Percentiles rank a stretch among this genome's conserved stretches.
These are phyloP conservation scores for Fusarium stilboides DNA, from an alignment of 2,329 filamentous ascomycete species.

Conservation along the genomic window DNA sequence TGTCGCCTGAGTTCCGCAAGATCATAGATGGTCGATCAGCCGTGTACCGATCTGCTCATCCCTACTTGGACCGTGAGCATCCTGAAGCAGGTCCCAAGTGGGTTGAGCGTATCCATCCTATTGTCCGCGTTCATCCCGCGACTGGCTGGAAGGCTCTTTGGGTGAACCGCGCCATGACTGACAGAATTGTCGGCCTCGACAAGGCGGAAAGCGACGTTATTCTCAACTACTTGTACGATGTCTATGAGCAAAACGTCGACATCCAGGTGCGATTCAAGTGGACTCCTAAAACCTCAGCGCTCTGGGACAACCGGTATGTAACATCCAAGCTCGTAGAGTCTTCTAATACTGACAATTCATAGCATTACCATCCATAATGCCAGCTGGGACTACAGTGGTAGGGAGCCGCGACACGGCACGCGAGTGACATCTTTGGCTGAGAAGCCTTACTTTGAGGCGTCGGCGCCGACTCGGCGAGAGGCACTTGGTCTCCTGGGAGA, in stretches of 20 bases:
- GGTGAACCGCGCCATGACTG: conserved; percentile 80
- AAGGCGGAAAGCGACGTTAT: conserved; percentile 78
- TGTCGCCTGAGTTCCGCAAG: conserved; percentile 78
- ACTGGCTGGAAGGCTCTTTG: conserved; percentile 83
- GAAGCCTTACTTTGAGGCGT: conserved; percentile 76
- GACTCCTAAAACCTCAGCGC: conserved; percentile 75
- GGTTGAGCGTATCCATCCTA: conserved; percentile 77
- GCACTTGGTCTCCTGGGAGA: conserved; percentile 75
- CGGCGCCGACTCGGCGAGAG: conserved; percentile 76
- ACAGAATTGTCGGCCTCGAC: conserved; percentile 77
- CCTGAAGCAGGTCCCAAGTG: conserved; percentile 74
- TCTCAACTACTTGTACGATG: conserved; percentile 75
- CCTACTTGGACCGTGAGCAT: conserved; percentile 76
- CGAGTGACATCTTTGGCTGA: conserved; percentile 80
- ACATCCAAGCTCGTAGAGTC: fast-evolving
- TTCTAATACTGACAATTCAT: not conserved
- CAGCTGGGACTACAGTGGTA: conserved; percentile 80
- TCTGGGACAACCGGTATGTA: conserved; percentile 78
- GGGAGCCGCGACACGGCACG: conserved; percentile 78
- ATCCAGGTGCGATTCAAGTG: conserved; percentile 81
- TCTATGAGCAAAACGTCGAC: conserved; percentile 79
- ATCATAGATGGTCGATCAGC: conserved; percentile 78
- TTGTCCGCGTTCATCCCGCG: conserved; percentile 79
- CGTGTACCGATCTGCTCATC: conserved; percentile 76
- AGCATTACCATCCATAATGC: conserved; percentile 82